Evolutionary conservation across 2,329 filamentous ascomycete genomes (phyloP).

Genomic region (Nigrospora sphaerica): DNA sequence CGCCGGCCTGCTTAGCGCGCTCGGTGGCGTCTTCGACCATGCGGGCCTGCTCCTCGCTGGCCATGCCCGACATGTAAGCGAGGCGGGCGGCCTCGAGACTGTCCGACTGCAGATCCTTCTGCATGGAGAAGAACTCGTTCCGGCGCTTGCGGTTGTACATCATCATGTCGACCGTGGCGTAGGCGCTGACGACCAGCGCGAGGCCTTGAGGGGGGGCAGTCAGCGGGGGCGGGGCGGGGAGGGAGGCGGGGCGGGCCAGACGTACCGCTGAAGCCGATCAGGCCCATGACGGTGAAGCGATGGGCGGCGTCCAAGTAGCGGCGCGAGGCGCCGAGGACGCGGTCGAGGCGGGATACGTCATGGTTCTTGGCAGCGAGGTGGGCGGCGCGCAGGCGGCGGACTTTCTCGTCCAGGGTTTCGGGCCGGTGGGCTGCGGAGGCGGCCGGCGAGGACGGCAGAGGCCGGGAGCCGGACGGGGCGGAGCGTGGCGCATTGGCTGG

Average conservation of each 20-base stretch:
- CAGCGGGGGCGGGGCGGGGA: background rate
- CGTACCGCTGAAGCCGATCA: conserved; percentile 52
- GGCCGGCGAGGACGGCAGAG: conserved; percentile 1
- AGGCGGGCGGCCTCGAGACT: conserved; percentile 49
- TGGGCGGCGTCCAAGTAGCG: conserved; percentile 49
- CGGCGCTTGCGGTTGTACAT: conserved; percentile 53
- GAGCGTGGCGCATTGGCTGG: background rate
- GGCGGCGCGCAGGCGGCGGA: conserved; percentile 59
- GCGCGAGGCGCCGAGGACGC: conserved; percentile 38
- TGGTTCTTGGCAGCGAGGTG: conserved; percentile 60
- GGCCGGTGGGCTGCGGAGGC: conserved; percentile 13
- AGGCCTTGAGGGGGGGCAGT: conserved; percentile 33
- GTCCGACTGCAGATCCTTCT: conserved; percentile 46
- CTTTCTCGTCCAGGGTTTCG: conserved; percentile 64
- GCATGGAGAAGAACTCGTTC: conserved; percentile 49
- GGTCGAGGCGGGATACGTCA: conserved; percentile 45
- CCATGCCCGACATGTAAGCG: conserved; percentile 52
- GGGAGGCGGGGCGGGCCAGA: conserved; percentile 4
- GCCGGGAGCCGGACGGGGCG: background rate
- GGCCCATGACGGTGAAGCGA: conserved; percentile 43
- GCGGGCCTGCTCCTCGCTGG: conserved; percentile 46
- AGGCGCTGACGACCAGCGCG: conserved; percentile 47
- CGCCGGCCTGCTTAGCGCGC: conserved; percentile 35
- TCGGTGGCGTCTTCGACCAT: conserved; percentile 51
- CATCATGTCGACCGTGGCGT: conserved; percentile 56